These are phyloP conservation scores for Cotoneaster glaucophyllus DNA, from an alignment of 306 rosid genomes.

Conservation along the genomic window DNA sequence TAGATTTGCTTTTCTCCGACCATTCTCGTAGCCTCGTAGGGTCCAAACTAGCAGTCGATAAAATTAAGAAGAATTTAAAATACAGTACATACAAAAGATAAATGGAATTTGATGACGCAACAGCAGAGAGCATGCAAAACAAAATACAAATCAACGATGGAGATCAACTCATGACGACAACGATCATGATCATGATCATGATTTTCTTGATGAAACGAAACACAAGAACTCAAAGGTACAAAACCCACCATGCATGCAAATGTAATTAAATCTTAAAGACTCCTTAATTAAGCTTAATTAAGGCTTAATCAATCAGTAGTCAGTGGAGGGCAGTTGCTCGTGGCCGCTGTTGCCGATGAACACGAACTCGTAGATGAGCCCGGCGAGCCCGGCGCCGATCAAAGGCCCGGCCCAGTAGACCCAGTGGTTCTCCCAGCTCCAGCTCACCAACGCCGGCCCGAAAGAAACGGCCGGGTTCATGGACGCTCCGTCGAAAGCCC, in stretches of 20 bases:
- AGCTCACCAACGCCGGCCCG: constrained; percentile 77
- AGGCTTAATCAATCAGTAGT: constrained; percentile 21
- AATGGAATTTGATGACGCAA: neutral
- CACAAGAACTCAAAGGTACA: constrained; percentile 3
- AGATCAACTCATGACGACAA: neutral
- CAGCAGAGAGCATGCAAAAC: neutral
- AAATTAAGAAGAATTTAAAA: neutral
- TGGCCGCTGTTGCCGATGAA: constrained; percentile 55
- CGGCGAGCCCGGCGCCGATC: constrained; percentile 73
- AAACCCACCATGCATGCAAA: neutral
- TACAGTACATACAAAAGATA: neutral
- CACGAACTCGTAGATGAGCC: constrained; percentile 45
- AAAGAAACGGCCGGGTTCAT: constrained; percentile 94
- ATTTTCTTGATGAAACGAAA: constrained; percentile 6
- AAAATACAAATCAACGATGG: neutral
- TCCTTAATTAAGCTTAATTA: neutral
- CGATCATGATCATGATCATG: neutral
- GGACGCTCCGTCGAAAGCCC: constrained; percentile 79
- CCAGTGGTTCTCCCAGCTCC: constrained; percentile 81
- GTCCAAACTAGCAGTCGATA: neutral
- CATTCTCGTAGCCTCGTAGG: neutral
- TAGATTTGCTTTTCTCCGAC: neutral
- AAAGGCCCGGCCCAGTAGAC: constrained; percentile 91
- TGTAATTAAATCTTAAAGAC: too few species aligned
- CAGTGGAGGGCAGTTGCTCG: constrained; percentile 52